These are phyloP conservation scores for Ceratocystis albifundus DNA, from an alignment of 2,329 filamentous ascomycete species.

Conservation along the genomic window DNA sequence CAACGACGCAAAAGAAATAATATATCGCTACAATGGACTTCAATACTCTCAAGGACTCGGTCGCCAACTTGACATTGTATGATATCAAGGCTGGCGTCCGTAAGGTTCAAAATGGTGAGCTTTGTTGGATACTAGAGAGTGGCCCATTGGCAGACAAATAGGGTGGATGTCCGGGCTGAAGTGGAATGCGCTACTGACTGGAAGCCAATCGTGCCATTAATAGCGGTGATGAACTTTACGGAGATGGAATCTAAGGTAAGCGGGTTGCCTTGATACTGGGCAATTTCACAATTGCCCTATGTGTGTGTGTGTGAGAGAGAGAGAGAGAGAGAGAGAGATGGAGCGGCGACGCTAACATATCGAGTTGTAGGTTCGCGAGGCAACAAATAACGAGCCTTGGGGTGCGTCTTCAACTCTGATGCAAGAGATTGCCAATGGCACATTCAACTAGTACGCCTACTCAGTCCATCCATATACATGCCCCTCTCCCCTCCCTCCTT, in stretches of 20 bases:
- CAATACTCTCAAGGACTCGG: slow-evolving; percentile 70
- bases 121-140: neutral
- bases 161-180: too few species aligned
- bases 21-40: slow-evolving; percentile 58
- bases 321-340: too few species aligned
- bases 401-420: slow-evolving; percentile 72
- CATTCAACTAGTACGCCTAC: slow-evolving; percentile 80
- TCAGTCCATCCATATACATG: too few species aligned
- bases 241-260: slow-evolving; percentile 69
- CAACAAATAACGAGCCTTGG: slow-evolving; percentile 98
- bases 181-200: slow-evolving; percentile 27
- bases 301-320: too few species aligned
- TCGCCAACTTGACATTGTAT: slow-evolving; percentile 86
- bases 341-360: neutral
- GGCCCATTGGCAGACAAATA: neutral
- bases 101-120: slow-evolving; percentile 89
- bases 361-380: slow-evolving; percentile 67
- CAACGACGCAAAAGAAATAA: neutral
- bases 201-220: slow-evolving; percentile 11
- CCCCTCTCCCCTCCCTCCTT: neutral
- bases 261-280: slow-evolving; percentile 12
- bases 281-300: neutral
- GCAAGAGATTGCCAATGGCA: slow-evolving; percentile 97
- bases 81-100: slow-evolving; percentile 89
- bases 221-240: slow-evolving; percentile 95